These are phyloP conservation scores for Mycena filopes DNA, from an alignment of 768 basidiomycete species.

Conservation along the genomic window DNA sequence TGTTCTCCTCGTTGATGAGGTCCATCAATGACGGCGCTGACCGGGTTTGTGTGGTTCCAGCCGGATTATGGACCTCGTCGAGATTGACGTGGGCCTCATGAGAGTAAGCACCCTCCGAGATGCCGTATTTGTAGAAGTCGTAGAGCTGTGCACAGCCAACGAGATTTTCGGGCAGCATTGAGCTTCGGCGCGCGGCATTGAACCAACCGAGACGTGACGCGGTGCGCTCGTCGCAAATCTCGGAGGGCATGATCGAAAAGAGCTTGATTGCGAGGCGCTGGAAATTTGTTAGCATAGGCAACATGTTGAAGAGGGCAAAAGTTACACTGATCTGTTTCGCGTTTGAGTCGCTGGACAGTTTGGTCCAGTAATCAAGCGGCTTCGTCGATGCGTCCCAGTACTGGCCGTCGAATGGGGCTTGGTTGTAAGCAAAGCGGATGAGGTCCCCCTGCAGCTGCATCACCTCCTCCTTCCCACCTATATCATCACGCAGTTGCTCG, in stretches of 20 bases:
- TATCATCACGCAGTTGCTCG: constrained; percentile 30
- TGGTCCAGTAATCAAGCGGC: constrained; percentile 38
- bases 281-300: neutral
- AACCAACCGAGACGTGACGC: constrained; percentile 31
- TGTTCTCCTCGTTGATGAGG: constrained; percentile 19
- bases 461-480: constrained; percentile 26
- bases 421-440: constrained; percentile 36
- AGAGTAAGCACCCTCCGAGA: constrained; percentile 28
- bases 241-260: constrained; percentile 41
- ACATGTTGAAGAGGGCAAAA: neutral
- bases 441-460: constrained; percentile 31
- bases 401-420: constrained; percentile 33
- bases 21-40: constrained; percentile 21
- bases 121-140: constrained; percentile 34
- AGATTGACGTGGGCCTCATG: constrained; percentile 33
- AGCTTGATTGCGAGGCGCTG: constrained; percentile 35
- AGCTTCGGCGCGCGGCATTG: constrained; percentile 8
- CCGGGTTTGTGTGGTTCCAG: neutral
- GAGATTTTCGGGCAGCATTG: constrained; percentile 18
- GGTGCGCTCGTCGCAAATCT: constrained; percentile 42
- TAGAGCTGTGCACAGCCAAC: neutral
- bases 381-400: constrained; percentile 32
- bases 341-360: constrained; percentile 35
- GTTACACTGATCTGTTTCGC: constrained; percentile 33
- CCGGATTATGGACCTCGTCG: neutral